A percentile compares a stretch with the other conserved stretches of the same genome.
These are phyloP conservation scores for Calocybe gangraenosa DNA, from an alignment of 768 basidiomycete species.

Conservation along the genomic window DNA sequence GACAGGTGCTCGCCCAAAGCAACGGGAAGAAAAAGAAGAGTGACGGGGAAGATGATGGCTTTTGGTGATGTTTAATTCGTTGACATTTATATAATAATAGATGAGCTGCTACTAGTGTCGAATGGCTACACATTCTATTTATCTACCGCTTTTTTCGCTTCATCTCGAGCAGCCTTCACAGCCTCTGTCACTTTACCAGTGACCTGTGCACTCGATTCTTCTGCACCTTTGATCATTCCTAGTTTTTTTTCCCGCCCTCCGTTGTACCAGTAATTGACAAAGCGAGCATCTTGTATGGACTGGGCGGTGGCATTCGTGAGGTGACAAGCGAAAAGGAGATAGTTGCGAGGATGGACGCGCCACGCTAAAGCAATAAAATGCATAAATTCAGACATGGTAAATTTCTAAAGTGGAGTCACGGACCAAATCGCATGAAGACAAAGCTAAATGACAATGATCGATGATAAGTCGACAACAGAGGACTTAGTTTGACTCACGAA, in stretches of 20 bases:
- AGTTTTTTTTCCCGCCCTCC: conserved; percentile 81
- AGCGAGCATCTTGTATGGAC: conserved; percentile 76
- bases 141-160: conserved; percentile 32
- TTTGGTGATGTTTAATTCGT: conserved; percentile 51
- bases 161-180: conserved; percentile 38
- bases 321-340: conserved; percentile 93
- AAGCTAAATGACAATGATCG: conserved; percentile 28
- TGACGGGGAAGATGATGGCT: conserved; percentile 70
- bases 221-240: conserved; percentile 25
- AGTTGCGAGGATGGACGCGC: conserved; percentile 94
- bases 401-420: conserved; percentile 17
- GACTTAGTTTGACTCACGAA: conserved; percentile 67
- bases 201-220: conserved; percentile 23
- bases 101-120: conserved; percentile 11
- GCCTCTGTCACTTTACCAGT: conserved; percentile 47
- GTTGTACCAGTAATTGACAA: conserved; percentile 86
- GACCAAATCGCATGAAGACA: conserved; percentile 97
- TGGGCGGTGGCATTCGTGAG: conserved; percentile 89
- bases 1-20: conserved; percentile 78
- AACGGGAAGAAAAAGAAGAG: conserved; percentile 67
- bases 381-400: conserved; percentile 3
- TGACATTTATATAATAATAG: conserved; percentile 14
- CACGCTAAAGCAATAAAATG: conserved; percentile 68
- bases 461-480: not conserved
- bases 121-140: conserved; percentile 16